Evolutionary conservation across 2,329 filamentous ascomycete genomes (phyloP).

Genomic region (Pseudocercospora fijiensis): DNA sequence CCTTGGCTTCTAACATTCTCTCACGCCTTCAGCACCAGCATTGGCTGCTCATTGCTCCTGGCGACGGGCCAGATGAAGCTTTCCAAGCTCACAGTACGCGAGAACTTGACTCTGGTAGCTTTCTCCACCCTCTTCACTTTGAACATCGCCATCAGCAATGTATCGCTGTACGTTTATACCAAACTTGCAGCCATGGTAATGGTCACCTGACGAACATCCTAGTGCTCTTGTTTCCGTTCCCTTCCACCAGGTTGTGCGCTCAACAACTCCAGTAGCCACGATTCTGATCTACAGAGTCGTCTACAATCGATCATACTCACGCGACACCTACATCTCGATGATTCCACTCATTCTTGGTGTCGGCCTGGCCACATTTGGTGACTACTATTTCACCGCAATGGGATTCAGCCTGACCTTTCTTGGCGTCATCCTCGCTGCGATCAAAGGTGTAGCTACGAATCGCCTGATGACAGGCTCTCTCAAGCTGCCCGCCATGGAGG

Average conservation of each 20-base stretch:
- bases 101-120: conserved; percentile 56
- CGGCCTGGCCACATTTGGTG: conserved; percentile 60
- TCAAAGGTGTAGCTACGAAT: conserved; percentile 64
- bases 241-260: conserved; percentile 65
- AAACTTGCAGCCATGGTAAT: neutral
- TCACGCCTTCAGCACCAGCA: conserved; percentile 57
- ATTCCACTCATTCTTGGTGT: conserved; percentile 62
- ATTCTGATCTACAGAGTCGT: conserved; percentile 60
- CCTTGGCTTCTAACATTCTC: conserved; percentile 62
- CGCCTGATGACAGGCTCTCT: conserved; percentile 63
- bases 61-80: conserved; percentile 55
- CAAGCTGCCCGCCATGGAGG: conserved; percentile 58
- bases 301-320: conserved; percentile 58
- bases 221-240: conserved; percentile 56
- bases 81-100: conserved; percentile 53
- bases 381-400: conserved; percentile 60
- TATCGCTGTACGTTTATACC: conserved; percentile 51
- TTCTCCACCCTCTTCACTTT: conserved; percentile 64
- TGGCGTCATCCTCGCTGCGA: conserved; percentile 40
- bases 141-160: conserved; percentile 64
- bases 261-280: conserved; percentile 61
- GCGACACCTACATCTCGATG: conserved; percentile 59
- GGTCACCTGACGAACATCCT: neutral
- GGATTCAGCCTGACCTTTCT: conserved; percentile 45
- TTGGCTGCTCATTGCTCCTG: conserved; percentile 56